These are phyloP conservation scores for Endocarpon pusillum DNA, from an alignment of 495 filamentous ascomycete species.

Conservation along the genomic window DNA sequence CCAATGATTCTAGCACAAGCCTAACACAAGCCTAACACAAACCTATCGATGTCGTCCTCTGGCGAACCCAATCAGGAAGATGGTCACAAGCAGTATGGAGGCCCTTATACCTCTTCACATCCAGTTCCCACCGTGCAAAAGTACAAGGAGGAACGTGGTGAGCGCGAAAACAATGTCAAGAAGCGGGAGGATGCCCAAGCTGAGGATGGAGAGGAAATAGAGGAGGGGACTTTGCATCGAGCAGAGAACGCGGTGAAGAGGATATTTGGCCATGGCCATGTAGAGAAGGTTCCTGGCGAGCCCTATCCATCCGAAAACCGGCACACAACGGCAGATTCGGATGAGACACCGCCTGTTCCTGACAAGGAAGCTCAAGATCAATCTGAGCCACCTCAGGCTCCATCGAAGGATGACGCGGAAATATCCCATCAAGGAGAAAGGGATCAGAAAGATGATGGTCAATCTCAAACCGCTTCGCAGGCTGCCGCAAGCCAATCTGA, in stretches of 20 bases:
- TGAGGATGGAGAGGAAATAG: constrained; percentile 13
- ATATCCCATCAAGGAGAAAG: constrained; percentile 1
- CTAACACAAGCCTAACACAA: no score
- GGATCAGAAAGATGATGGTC: no score
- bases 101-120: constrained; percentile 36
- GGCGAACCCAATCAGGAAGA: no score
- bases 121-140: constrained; percentile 45
- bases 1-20: no score
- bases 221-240: constrained; percentile 19
- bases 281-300: constrained; percentile 12
- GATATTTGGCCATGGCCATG: neutral
- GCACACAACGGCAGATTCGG: constrained; percentile 7
- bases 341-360: neutral
- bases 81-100: constrained; percentile 13
- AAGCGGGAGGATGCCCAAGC: constrained; percentile 4
- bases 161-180: constrained; percentile 24
- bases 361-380: constrained; percentile 2
- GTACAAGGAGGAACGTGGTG: constrained; percentile 38
- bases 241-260: neutral
- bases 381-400: constrained; percentile 3
- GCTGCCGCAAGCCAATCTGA: constrained; percentile 25
- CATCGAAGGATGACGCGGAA: neutral
- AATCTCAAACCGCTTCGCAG: constrained; percentile 34
- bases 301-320: constrained; percentile 26
- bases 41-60: no score